Evolutionary conservation across 331 rosid genomes (phyloP).

Genomic region (Rosa hybrid): DNA sequence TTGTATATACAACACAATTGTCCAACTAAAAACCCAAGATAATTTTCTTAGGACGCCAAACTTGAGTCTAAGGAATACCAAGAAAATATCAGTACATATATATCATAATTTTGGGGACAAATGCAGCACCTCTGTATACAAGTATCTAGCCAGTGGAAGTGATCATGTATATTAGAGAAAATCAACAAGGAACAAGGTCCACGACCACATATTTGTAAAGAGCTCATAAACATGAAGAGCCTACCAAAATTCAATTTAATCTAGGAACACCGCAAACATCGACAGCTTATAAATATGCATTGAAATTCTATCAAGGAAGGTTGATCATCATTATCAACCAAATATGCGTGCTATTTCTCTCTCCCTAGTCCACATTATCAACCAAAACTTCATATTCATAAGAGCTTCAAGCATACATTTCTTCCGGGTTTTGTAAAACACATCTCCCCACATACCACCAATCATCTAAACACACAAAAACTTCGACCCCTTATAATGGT

Average conservation of each 20-base stretch:
- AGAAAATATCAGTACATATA: neutral
- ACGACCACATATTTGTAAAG: neutral
- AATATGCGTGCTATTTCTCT: neutral
- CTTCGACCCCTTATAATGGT: no score
- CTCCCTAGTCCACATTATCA: no score
- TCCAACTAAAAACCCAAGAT: neutral
- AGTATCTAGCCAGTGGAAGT: neutral
- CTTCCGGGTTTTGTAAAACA: no score
- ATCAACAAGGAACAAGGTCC: neutral
- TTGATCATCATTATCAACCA: neutral
- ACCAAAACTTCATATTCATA: no score
- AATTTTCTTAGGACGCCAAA: neutral
- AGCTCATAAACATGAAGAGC: neutral
- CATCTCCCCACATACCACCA: no score
- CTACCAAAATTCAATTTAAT: neutral
- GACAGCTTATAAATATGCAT: neutral
- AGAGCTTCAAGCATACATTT: no score
- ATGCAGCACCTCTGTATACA: neutral
- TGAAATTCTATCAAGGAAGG: neutral
- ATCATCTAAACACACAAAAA: no score
- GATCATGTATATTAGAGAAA: neutral
- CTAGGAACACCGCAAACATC: neutral
- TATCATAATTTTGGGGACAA: neutral
- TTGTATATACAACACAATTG: neutral
- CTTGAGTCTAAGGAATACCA: neutral